Evolutionary conservation across 2,329 filamentous ascomycete genomes (phyloP).

Genomic region (Aureobasidium melanogenum): DNA sequence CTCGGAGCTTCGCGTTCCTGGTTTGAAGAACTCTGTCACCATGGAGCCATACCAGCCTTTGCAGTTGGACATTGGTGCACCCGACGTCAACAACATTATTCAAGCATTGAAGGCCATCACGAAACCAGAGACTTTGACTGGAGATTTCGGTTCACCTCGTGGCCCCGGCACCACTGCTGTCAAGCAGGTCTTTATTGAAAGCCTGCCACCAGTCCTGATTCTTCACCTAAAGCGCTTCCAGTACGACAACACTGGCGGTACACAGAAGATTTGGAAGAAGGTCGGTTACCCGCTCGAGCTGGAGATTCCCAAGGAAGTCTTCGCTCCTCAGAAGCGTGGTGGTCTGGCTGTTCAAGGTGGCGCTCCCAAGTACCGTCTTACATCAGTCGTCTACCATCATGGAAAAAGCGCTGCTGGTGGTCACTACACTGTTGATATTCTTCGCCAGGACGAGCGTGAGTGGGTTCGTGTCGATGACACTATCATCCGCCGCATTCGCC

Average conservation of each 20-base stretch:
- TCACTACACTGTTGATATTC: conserved; percentile 96
- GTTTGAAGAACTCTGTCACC: conserved; percentile 83
- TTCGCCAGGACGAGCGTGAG: conserved; percentile 85
- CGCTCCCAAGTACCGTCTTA: conserved; percentile 75
- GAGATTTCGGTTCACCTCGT: conserved; percentile 71
- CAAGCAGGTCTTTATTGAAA: conserved; percentile 93
- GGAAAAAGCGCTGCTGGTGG: conserved; percentile 93
- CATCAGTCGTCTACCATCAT: conserved; percentile 91
- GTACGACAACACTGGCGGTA: conserved; percentile 79
- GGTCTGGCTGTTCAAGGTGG: conserved; percentile 56
- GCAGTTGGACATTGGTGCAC: conserved; percentile 85
- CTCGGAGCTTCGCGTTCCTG: conserved; percentile 79
- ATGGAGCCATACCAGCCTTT: conserved; percentile 89
- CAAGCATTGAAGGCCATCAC: conserved; percentile 84
- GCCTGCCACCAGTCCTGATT: conserved; percentile 81
- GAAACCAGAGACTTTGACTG: conserved; percentile 72
- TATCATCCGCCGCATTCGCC: conserved; percentile 70
- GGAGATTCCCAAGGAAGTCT: conserved; percentile 83
- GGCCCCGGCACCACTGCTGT: conserved; percentile 70
- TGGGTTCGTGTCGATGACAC: conserved; percentile 98
- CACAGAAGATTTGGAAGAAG: conserved; percentile 98
- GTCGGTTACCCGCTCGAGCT: conserved; percentile 90
- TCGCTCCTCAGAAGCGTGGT: conserved; percentile 66
- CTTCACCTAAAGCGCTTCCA: conserved; percentile 96
- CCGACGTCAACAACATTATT: conserved; percentile 79